phyloP scores from a whole-genome alignment of 257 asterid species.

The Hygrophila difformis region DNA sequence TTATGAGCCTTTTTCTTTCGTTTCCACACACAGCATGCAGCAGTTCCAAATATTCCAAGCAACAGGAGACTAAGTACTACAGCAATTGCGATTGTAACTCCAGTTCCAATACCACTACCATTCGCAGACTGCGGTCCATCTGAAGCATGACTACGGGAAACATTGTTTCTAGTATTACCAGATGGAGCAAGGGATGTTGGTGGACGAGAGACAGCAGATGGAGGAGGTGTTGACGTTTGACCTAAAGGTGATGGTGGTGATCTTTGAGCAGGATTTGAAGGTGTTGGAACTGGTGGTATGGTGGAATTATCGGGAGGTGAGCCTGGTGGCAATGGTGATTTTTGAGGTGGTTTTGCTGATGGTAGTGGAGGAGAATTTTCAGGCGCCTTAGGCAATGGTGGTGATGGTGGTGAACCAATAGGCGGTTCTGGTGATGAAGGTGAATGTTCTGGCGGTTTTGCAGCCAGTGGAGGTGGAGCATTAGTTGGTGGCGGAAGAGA shows the following conservation, averaged over 20 bases:
- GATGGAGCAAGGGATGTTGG: slow-evolving; percentile 36
- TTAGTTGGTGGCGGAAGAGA: slow-evolving; percentile 21
- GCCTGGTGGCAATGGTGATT: slow-evolving; percentile 37
- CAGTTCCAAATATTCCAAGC: slow-evolving; percentile 44
- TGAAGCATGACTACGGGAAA: slow-evolving; percentile 23
- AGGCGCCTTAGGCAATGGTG: slow-evolving; percentile 31
- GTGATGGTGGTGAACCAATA: slow-evolving; percentile 25
- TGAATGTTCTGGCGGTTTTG: slow-evolving; percentile 22
- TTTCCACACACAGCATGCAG: slow-evolving; percentile 45
- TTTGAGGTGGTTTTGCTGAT: slow-evolving; percentile 27
- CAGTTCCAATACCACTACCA: slow-evolving; percentile 44
- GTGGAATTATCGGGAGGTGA: slow-evolving; percentile 29
- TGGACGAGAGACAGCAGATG: slow-evolving; percentile 23
- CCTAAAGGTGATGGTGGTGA: slow-evolving; percentile 33
- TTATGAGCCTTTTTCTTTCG: slow-evolving; percentile 55
- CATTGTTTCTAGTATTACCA: slow-evolving; percentile 23
- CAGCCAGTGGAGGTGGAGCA: slow-evolving; percentile 24
- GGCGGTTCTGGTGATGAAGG: slow-evolving; percentile 30
- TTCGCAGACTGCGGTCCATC: slow-evolving; percentile 25
- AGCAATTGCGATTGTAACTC: slow-evolving; percentile 38
- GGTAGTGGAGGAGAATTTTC: slow-evolving; percentile 41
- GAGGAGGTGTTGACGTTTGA: slow-evolving; percentile 11
- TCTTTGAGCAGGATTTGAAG: slow-evolving; percentile 18
- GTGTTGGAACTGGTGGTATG: slow-evolving; percentile 39
- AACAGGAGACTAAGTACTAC: slow-evolving; percentile 29